These are phyloP conservation scores for Spiromastix sp. DNA, from an alignment of 2,329 filamentous ascomycete genomes.

Conservation along the genomic window DNA sequence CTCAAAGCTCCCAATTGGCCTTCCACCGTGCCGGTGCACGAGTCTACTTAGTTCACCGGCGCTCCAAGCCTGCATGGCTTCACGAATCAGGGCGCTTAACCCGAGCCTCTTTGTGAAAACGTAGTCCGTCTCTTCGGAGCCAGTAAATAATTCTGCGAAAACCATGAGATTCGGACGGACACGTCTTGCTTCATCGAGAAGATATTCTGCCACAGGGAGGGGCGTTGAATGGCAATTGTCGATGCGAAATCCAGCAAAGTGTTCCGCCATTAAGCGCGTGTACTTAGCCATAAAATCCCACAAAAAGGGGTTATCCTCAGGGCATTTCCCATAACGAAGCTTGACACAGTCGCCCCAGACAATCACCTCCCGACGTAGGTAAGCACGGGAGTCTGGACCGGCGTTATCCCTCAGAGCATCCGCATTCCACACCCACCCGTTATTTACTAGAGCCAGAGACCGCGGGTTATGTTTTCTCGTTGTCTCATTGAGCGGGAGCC, in stretches of 20 bases:
- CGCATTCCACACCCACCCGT: constrained; percentile 98
- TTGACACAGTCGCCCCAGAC: constrained; percentile 99
- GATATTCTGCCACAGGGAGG: constrained; percentile 84
- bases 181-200: constrained; percentile 83
- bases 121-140: constrained; percentile 92
- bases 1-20: constrained; percentile 94
- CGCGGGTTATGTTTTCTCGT: constrained; percentile 67
- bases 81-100: constrained; percentile 81
- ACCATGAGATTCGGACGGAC: constrained; percentile 83
- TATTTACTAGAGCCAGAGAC: constrained; percentile 78
- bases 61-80: constrained; percentile 98
- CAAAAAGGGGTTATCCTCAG: constrained; percentile 79
- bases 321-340: constrained; percentile 72
- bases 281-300: constrained; percentile 97
- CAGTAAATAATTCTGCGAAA: constrained; percentile 90
- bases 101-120: constrained; percentile 90
- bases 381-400: constrained; percentile 79
- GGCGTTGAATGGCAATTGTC: constrained; percentile 98
- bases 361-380: constrained; percentile 90
- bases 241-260: constrained; percentile 90
- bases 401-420: constrained; percentile 92
- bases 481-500: constrained; percentile 65
- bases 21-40: constrained; percentile 85
- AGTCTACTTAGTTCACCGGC: constrained; percentile 85
- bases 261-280: constrained; percentile 82